phyloP scores from a whole-genome alignment of 2,329 filamentous ascomycete species.

The Cytospora mali region DNA sequence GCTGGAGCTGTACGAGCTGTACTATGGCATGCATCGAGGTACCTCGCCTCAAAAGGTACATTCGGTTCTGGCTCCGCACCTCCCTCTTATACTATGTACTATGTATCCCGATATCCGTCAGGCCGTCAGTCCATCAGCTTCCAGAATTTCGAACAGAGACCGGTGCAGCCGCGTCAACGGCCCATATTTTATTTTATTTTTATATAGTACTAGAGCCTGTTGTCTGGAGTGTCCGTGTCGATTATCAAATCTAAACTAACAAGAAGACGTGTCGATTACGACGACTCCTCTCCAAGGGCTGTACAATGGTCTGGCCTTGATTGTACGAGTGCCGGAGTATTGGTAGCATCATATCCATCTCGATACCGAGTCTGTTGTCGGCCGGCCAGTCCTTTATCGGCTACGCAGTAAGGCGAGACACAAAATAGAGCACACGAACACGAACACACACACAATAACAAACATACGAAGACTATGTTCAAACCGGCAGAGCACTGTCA shows the following conservation, averaged over 20 bases:
- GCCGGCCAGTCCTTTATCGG: slow-evolving; percentile 1
- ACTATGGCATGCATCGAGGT: neutral
- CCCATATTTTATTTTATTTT: too few relatives aligned
- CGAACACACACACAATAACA: neutral
- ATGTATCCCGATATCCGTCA: slow-evolving; percentile 1
- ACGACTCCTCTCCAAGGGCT: too few relatives aligned
- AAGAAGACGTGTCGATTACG: too few relatives aligned
- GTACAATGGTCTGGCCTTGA: too few relatives aligned
- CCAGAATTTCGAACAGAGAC: slow-evolving; percentile 1
- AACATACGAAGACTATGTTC: neutral
- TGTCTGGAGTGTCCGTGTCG: too few relatives aligned
- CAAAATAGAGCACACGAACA: slow-evolving; percentile 1
- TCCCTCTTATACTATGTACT: neutral
- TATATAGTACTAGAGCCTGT: too few relatives aligned
- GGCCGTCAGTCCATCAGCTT: too few relatives aligned
- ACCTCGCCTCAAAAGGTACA: slow-evolving; percentile 23
- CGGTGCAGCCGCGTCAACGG: too few relatives aligned
- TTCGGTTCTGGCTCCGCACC: slow-evolving; percentile 2
- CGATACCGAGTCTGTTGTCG: neutral
- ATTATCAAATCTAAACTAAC: too few relatives aligned
- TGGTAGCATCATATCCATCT: too few relatives aligned
- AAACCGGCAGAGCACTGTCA: neutral
- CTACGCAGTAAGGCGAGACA: slow-evolving; percentile 6
- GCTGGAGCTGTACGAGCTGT: neutral
- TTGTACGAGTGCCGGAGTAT: too few relatives aligned